Evolutionary conservation across 1,284 basidiomycete species (phyloP), one percentile per base, ranked within the genome.

Genomic region (Leccinum ponderosum): DNA sequence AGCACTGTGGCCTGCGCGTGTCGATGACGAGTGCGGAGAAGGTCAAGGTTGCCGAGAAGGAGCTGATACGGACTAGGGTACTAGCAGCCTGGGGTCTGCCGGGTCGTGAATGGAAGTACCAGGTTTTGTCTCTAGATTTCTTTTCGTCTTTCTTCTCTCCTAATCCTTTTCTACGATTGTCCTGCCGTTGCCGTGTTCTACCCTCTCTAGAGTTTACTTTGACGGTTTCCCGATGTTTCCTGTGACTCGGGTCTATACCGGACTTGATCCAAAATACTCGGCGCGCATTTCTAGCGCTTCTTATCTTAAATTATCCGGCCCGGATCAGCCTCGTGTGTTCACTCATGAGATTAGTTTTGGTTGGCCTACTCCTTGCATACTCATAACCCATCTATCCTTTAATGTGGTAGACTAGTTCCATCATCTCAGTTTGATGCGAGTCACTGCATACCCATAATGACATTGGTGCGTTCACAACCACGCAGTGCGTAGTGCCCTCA

Each of bases 21-120:
- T 83, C 84, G 59, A 86, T 87, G 70, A 78, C 81, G 56, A 87
- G 80, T 72, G 77, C 74, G 12, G 50, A 51, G 22, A 51, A 51
- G 58, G 76, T 66, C 33, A 71, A 71, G 59, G 65, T 69, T 44
- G 72, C 65, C 51, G 80, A 79, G 64, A 74, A 73, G 25, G 75
- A 85, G 66, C 79, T 88, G 61, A 76, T 77, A 62, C 81, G 83
- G 64, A 94, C 25, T 60, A 48, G 44, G 22, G 14, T 5, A 50
- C 47, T 20, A n/a, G 22, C 15, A 25, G 29, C 29, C 29, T 31
- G 9, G 29, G 29, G 29, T 31, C 33, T 35, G 33, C 8, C 11
- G 7, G 25, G 50, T 17, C 15, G 27, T 27, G 20, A 6, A 50
- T 27, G 22, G 12, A 4, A 6, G 15, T n/a, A 20, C 20, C 17